Percentiles rank a stretch among this genome's conserved stretches.
Conservation (phyloP, 2,329 filamentous ascomycete genomes). For the Fusarium cicatricum region DNA sequence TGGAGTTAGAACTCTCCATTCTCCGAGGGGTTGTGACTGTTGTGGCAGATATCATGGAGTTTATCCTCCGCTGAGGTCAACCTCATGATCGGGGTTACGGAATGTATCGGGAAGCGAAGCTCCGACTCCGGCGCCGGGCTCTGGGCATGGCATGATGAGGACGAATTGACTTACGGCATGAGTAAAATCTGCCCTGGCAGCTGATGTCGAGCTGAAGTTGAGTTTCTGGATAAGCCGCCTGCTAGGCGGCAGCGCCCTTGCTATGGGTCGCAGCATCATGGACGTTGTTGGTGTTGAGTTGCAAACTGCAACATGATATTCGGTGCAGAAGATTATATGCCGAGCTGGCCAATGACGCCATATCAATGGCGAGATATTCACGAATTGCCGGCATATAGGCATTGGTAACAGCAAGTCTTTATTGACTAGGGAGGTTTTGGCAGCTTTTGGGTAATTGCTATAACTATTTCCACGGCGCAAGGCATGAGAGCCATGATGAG, state of each 20-base stretch:
- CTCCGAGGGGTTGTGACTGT: background rate
- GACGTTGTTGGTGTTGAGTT: constrained; percentile 6
- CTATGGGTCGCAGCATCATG: constrained; percentile 29
- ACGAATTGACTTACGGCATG: constrained; percentile 50
- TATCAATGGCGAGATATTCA: background rate
- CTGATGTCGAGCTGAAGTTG: constrained; percentile 49
- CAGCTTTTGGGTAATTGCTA: background rate
- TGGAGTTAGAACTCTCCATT: constrained; percentile 1
- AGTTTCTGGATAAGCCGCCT: constrained; percentile 19
- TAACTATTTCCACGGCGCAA: background rate
- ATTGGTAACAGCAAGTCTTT: background rate
- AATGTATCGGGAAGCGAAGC: constrained; percentile 7
- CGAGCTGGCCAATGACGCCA: constrained; percentile 14
- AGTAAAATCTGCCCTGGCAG: constrained; percentile 53
- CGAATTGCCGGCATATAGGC: background rate
- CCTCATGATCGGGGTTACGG: constrained; percentile 11
- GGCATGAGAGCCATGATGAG: background rate
- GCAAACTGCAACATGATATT: constrained; percentile 7
- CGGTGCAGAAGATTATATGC: background rate
- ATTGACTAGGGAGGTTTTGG: background rate
- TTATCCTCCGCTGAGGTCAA: background rate
- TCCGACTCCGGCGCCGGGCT: constrained; percentile 9
- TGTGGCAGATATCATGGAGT: background rate
- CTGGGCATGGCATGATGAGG: constrained; percentile 12
- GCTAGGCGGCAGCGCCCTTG: background rate